phyloP scores from a whole-genome alignment of 306 rosid genomes.

The Gastrolobium villosum region DNA sequence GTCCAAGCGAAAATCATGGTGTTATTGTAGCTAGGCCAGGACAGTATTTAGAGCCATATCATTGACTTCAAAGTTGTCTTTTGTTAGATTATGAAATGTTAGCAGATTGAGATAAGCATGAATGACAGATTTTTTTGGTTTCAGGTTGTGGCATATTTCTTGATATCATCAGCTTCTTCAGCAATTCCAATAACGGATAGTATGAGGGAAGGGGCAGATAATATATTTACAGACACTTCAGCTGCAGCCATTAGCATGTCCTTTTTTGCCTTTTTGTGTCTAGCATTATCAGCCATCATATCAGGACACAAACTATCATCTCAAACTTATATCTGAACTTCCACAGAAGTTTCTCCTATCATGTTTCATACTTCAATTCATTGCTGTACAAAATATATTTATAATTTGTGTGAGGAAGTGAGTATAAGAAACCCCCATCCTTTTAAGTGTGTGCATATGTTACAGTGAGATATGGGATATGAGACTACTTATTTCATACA shows the following conservation, averaged over 20 bases:
- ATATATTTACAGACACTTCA: conserved; percentile 63
- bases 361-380: conserved; percentile 23
- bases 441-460: neutral
- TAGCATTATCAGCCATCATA: conserved; percentile 59
- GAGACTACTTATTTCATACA: conserved; percentile 2
- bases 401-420: conserved; percentile 27
- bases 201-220: conserved; percentile 59
- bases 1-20: too few relatives aligned
- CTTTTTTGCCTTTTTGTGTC: conserved; percentile 62
- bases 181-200: conserved; percentile 64
- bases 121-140: neutral
- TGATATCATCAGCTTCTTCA: conserved; percentile 76
- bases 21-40: neutral
- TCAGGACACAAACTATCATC: conserved; percentile 67
- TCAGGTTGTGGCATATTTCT: conserved; percentile 74
- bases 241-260: conserved; percentile 69
- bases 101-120: neutral
- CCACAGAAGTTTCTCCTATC: neutral
- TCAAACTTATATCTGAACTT: conserved; percentile 54
- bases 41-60: neutral
- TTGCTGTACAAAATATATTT: neutral
- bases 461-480: conserved; percentile 9
- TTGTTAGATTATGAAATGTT: conserved; percentile 6
- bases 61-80: neutral
- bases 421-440: neutral